Base-by-base conservation (phyloP, 306 rosid species). In the Corylus americana region DNA sequence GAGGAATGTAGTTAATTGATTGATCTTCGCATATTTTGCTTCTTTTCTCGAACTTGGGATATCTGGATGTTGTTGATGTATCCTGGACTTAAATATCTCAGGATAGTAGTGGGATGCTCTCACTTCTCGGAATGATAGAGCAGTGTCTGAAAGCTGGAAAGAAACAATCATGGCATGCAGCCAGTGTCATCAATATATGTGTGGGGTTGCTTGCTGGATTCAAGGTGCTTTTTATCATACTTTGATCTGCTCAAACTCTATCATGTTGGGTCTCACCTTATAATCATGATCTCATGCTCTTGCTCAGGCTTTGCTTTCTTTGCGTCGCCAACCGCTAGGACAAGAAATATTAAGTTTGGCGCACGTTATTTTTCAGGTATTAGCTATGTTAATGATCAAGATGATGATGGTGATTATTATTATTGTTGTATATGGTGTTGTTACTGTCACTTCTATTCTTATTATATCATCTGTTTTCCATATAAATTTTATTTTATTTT, bases 91-190 rank as follows among this genome's bases (percentile, higher is more conserved):
- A 48, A 63, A 49, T 78, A 75, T 85, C 78, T 51, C 98, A 92
- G 98, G 93, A 91, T 86, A 88, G 91, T 83, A 79, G 89, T 68
- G 94, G 97, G 73, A 95, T 91, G 97, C 89, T 91, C 53, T 81
- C 93, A n/a, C 94, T 95, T 83, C 96, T 95, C 53, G 98, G 94
- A 71, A 79, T 80, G 45, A 87, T 95, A 78, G 98, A 95, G 79
- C 98, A 92, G 84, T 90, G 94, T 90, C 80, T 95, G 88, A 95
- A 95, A 91, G 74, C 97, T 78, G 98, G 98, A 85, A 92, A 83
- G 87, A 95, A 91, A 73, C 96, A 95, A 81, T 86, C 88, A 74
- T 90, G 98, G 95, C 97, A 84, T 86, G 85, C 89, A 27, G 90
- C 96, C 62, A 90, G 92, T 84, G 84, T 95, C 81, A 92, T 98